Conservation (phyloP, 768 basidiomycete species). For the Floccularia luteovirens region DNA sequence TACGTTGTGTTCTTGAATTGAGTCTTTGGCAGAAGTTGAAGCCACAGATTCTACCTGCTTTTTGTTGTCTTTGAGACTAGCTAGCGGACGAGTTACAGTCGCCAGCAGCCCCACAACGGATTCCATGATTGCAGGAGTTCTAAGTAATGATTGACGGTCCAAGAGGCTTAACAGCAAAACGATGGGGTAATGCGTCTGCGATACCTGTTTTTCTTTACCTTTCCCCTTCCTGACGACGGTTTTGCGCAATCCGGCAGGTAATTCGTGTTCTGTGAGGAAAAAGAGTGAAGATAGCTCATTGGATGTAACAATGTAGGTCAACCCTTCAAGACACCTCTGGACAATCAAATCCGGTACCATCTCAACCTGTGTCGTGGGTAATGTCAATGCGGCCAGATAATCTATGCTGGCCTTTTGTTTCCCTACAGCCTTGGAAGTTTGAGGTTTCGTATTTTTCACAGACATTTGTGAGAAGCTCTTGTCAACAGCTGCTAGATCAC, state of each 20-base stretch:
- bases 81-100: conserved; percentile 80
- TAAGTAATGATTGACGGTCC: conserved; percentile 79
- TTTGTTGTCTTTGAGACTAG: conserved; percentile 50
- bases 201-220: conserved; percentile 82
- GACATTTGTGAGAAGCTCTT: conserved; percentile 92
- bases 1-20: too few relatives aligned
- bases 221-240: conserved; percentile 79
- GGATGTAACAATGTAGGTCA: conserved; percentile 78
- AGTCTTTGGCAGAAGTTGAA: conserved; percentile 10
- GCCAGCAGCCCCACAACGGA: conserved; percentile 84
- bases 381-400: conserved; percentile 37
- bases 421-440: conserved; percentile 48
- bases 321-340: conserved; percentile 88
- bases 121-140: conserved; percentile 88
- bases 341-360: conserved; percentile 89
- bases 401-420: conserved; percentile 66
- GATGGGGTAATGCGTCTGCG: conserved; percentile 85
- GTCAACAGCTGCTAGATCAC: conserved; percentile 87
- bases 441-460: conserved; percentile 49
- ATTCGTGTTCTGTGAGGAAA: conserved; percentile 94
- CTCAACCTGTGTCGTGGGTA: conserved; percentile 58
- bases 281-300: conserved; percentile 85
- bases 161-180: conserved; percentile 83
- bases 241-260: conserved; percentile 70
- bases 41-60: conserved; percentile 15